phyloP scores from a whole-genome alignment of 83 land plant genomes.

The Picea abies region DNA sequence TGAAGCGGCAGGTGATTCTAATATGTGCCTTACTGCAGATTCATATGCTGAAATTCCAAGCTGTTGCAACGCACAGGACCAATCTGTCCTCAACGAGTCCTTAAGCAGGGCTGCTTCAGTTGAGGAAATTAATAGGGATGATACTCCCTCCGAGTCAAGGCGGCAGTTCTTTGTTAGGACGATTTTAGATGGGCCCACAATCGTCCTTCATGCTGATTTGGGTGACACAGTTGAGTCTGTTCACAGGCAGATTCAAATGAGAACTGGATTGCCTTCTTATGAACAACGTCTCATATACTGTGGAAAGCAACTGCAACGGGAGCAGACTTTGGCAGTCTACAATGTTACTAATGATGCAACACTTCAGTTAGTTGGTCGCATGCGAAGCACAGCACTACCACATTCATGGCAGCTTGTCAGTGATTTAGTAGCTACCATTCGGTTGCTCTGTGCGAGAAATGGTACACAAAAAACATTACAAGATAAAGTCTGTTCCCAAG shows the following conservation, averaged over 20 bases:
- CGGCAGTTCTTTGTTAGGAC: conserved; percentile 84
- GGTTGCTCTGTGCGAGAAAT: conserved; percentile 23
- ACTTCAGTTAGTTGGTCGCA: conserved; percentile 74
- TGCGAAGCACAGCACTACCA: conserved; percentile 77
- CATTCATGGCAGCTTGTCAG: conserved; percentile 72
- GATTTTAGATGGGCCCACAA: conserved; percentile 51
- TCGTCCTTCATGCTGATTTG: conserved; percentile 67
- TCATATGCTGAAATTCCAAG: conserved; percentile 2
- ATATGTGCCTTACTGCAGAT: neutral
- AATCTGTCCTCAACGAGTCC: conserved; percentile 1
- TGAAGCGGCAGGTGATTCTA: neutral
- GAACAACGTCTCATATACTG: conserved; percentile 84
- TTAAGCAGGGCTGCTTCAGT: neutral
- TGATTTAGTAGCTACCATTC: conserved; percentile 56
- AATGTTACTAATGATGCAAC: conserved; percentile 57
- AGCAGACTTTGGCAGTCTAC: conserved; percentile 65
- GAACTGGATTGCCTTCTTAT: conserved; percentile 69
- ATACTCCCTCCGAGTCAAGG: conserved; percentile 3
- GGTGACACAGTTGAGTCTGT: conserved; percentile 67
- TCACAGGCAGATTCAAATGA: conserved; percentile 45
- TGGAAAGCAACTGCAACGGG: conserved; percentile 81
- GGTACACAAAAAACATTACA: conserved; percentile 3
- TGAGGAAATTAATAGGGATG: neutral
- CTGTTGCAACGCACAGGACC: neutral
- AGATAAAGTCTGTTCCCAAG: conserved; percentile 26